Conservation (phyloP, 345 rosid genomes). For the Eucalyptus marginata region DNA sequence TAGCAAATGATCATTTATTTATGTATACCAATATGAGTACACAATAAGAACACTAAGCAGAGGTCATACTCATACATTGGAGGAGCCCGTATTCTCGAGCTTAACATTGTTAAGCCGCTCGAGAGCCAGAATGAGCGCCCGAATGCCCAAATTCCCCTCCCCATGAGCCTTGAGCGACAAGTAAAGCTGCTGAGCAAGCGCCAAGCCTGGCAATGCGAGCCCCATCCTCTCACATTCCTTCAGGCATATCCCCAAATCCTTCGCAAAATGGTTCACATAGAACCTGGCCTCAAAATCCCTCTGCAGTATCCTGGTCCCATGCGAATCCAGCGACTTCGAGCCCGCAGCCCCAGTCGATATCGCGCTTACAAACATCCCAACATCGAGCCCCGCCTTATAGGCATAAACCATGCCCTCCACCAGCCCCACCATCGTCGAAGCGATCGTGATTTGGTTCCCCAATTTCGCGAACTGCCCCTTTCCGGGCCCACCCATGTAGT, state of each 20-base stretch:
- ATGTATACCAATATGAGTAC: neutral
- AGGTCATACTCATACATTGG: neutral
- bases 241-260: conserved; percentile 87
- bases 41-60: neutral
- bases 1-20: neutral
- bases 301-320: conserved; percentile 56
- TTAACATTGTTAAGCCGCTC: conserved; percentile 73
- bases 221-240: conserved; percentile 80
- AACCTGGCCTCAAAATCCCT: conserved; percentile 87
- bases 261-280: conserved; percentile 75
- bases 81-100: neutral
- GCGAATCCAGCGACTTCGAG: conserved; percentile 40
- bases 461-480: conserved; percentile 81
- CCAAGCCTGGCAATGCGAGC: conserved; percentile 74
- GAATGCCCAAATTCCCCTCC: conserved; percentile 69
- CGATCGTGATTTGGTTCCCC: conserved; percentile 71
- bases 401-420: conserved; percentile 81
- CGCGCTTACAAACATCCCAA: conserved; percentile 43
- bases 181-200: conserved; percentile 85
- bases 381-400: conserved; percentile 66
- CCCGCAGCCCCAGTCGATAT: conserved; percentile 69
- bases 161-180: conserved; percentile 85
- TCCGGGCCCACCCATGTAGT: conserved; percentile 72
- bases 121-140: conserved; percentile 68
- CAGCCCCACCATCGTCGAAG: conserved; percentile 73